Conservation (phyloP, 768 basidiomycete species). For the Russula abietina region DNA sequence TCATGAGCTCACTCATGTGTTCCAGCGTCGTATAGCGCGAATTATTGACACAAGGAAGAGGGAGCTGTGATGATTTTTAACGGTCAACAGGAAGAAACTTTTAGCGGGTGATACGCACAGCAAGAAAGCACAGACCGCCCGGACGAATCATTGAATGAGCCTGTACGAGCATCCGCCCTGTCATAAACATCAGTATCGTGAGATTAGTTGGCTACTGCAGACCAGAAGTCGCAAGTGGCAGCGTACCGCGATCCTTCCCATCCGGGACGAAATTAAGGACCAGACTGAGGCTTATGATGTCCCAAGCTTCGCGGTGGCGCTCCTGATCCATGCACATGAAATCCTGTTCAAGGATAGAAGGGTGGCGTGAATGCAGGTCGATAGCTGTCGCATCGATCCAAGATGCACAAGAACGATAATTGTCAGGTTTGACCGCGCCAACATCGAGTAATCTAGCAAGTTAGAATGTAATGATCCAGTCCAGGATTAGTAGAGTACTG, state of each 20-base stretch:
- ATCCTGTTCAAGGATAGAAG: slow-evolving; percentile 78
- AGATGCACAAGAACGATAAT: slow-evolving; percentile 55
- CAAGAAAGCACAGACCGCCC: slow-evolving; percentile 63
- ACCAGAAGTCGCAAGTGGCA: neutral
- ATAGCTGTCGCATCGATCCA: slow-evolving; percentile 78
- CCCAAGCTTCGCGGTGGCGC: slow-evolving; percentile 56
- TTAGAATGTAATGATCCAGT: neutral
- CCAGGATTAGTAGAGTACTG: slow-evolving; percentile 27
- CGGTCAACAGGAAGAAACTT: neutral
- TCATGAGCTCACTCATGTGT: slow-evolving; percentile 53
- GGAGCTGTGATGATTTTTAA: slow-evolving; percentile 47
- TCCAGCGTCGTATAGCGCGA: slow-evolving; percentile 73
- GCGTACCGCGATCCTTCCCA: slow-evolving; percentile 65
- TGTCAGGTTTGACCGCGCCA: slow-evolving; percentile 80
- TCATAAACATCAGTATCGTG: neutral
- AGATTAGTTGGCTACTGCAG: neutral
- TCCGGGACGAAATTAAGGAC: slow-evolving; percentile 87
- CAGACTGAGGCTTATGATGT: slow-evolving; percentile 76
- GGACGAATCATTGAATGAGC: slow-evolving; percentile 50
- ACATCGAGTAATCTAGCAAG: slow-evolving; percentile 71
- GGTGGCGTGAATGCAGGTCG: slow-evolving; percentile 80
- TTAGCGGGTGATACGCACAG: slow-evolving; percentile 38
- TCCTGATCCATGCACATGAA: slow-evolving; percentile 59
- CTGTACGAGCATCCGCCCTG: slow-evolving; percentile 66
- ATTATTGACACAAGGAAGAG: slow-evolving; percentile 77